Evolutionary conservation across 805 yeast species (phyloP), one percentile per base, ranked within the genome.

Genomic region (Huiozyma sinensis): DNA sequence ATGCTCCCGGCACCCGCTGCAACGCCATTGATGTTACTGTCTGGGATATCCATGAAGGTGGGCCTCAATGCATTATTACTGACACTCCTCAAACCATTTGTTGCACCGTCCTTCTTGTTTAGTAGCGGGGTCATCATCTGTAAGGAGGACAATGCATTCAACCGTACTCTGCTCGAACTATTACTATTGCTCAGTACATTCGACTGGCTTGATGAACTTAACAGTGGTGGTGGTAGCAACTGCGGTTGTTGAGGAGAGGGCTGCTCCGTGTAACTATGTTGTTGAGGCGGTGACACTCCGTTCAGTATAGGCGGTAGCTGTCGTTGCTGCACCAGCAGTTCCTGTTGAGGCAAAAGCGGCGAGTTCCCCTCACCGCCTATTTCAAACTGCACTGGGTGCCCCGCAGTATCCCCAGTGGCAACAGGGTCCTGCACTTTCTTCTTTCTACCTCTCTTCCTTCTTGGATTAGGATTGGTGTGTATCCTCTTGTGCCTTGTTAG

Each of bases 401-500:
- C 24, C 4, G 24, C 28, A 11, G 11, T 4, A 11, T 9, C 11
- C 33, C n/a, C 32, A n/a, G n/a, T 9, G 32, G 32, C 7, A 5
- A 12, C 10, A 10, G 7, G 17, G 17, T 13, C 28, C 13, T 36
- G 38, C 28, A 33, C 10, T 41, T 65, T 66, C 60, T 67, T 68
- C 53, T 65, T 60, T 42, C 69, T 61, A 41, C 70, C 70, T 32
- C 71, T 72, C 58, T 78, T 75, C 54, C 82, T 78, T 58, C 81
- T 72, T 30, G 83, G 76, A 44, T 77, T 76, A 12, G 87, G 84
- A 52, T 81, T 81, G 27, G 79, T 76, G 59, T 83, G 89, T 46
- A 81, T 82, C 47, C 88, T 68, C 40, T 75, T 67, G 58, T 82
- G 90, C 57, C 90, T 71, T 10, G 87, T 82, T 42, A 82, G 65